These are phyloP conservation scores for Pestalotiopsis sp. DNA, from an alignment of 2,329 filamentous ascomycete genomes.

Conservation along the genomic window DNA sequence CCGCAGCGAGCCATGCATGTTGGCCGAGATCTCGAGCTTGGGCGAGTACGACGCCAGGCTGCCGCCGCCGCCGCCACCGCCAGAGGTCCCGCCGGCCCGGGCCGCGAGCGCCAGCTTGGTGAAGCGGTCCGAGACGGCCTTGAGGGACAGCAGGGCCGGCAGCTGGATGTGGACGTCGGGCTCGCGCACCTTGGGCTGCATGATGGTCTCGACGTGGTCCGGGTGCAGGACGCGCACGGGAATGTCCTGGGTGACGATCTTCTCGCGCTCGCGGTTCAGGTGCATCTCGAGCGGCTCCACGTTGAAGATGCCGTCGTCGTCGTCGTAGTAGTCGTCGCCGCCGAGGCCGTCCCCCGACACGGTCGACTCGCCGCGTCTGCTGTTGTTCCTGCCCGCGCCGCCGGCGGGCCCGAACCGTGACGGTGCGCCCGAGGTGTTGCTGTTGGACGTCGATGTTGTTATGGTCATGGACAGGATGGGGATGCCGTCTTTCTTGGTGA, in stretches of 20 bases:
- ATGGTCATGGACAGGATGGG: constrained; percentile 91
- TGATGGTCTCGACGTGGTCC: constrained; percentile 84
- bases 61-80: constrained; percentile 31
- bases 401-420: constrained; percentile 28
- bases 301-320: constrained; percentile 48
- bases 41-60: constrained; percentile 40
- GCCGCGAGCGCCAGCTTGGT: constrained; percentile 74
- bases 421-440: constrained; percentile 43
- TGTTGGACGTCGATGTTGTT: constrained; percentile 68
- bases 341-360: background rate
- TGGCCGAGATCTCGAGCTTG: constrained; percentile 84
- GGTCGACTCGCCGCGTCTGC: background rate
- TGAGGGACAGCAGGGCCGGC: constrained; percentile 84
- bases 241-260: constrained; percentile 92
- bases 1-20: constrained; percentile 88
- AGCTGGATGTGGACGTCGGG: constrained; percentile 94
- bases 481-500: constrained; percentile 89
- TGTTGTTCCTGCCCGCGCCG: constrained; percentile 9
- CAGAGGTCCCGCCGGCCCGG: constrained; percentile 19
- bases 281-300: constrained; percentile 57
- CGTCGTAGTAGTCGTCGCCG: constrained; percentile 38
- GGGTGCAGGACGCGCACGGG: constrained; percentile 89
- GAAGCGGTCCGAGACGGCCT: constrained; percentile 93
- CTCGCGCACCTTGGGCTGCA: constrained; percentile 88
- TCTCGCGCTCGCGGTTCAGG: constrained; percentile 75